These are phyloP conservation scores for Phaeotremella fagi DNA, from an alignment of 768 basidiomycete genomes.

Conservation along the genomic window DNA sequence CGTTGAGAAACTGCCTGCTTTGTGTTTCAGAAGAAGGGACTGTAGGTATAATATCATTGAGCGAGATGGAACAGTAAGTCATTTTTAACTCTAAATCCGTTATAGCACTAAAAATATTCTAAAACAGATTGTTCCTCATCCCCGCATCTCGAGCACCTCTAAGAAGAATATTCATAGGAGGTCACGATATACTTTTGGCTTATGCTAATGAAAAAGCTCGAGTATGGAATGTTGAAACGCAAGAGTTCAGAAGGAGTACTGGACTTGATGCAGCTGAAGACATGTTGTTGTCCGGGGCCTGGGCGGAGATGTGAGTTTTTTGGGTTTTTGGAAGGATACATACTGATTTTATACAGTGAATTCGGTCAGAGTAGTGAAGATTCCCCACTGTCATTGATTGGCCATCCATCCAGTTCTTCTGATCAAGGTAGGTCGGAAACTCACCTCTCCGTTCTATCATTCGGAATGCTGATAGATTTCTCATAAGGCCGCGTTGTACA, in stretches of 20 bases:
- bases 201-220: slow-evolving; percentile 74
- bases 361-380: background rate
- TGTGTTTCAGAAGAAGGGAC: slow-evolving; percentile 76
- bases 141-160: slow-evolving; percentile 75
- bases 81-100: slow-evolving; percentile 1
- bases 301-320: slow-evolving; percentile 62
- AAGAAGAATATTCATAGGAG: slow-evolving; percentile 59
- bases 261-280: slow-evolving; percentile 69
- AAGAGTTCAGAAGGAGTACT: slow-evolving; percentile 82
- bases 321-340: background rate
- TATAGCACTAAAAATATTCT: background rate
- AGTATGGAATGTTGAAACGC: slow-evolving; percentile 77
- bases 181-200: slow-evolving; percentile 65
- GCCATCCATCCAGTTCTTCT: background rate
- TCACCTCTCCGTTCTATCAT: background rate
- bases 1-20: slow-evolving; percentile 63
- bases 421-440: background rate
- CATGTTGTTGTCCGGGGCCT: slow-evolving; percentile 64
- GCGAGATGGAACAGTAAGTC: slow-evolving; percentile 72
- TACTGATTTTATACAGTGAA: background rate
- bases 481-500: slow-evolving; percentile 16
- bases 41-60: slow-evolving; percentile 67
- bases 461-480: no score
- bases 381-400: background rate
- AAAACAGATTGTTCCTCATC: slow-evolving; percentile 65